A percentile compares a stretch with the other conserved stretches of the same genome.
Conservation (phyloP, 2,329 filamentous ascomycete species). For the Alternaria arbusti region DNA sequence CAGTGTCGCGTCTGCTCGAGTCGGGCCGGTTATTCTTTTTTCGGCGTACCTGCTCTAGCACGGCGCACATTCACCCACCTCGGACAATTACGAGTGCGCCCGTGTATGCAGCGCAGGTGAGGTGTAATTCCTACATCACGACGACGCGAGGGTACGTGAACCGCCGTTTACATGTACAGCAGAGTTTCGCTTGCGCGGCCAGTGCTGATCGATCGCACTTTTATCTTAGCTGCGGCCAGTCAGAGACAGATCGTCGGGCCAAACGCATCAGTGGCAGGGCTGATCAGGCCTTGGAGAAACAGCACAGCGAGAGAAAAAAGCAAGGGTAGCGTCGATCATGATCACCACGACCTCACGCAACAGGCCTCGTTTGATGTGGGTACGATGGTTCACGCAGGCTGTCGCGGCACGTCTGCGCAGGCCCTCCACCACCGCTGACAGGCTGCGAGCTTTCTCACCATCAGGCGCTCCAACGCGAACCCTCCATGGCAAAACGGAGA, state of each 20-base stretch:
- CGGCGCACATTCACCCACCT: not conserved
- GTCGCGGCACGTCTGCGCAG: not conserved
- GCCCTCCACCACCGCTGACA: not conserved
- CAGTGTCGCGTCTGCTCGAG: conserved; percentile 19
- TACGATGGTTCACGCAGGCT: conserved; percentile 1
- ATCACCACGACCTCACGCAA: conserved; percentile 23
- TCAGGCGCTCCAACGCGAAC: conserved; percentile 18
- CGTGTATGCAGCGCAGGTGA: not conserved
- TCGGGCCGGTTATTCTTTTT: conserved; percentile 22
- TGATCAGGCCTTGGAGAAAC: conserved; percentile 45
- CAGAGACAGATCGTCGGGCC: conserved; percentile 18
- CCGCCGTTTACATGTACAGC: conserved; percentile 6
- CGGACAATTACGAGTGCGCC: not conserved
- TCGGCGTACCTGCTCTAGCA: not conserved
- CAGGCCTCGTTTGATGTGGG: conserved; percentile 28
- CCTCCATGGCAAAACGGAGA: conserved; percentile 14
- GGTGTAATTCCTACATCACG: not conserved
- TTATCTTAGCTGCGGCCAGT: conserved; percentile 28
- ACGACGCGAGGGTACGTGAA: conserved; percentile 6
- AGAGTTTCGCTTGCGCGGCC: conserved; percentile 17
- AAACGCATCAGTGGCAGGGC: conserved; percentile 40
- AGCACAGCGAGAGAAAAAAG: conserved; percentile 28
- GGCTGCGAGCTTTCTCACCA: conserved; percentile 7
- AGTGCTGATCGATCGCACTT: conserved; percentile 28
- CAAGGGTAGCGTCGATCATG: conserved; percentile 42